Conservation (phyloP, 2,329 filamentous ascomycete genomes). For the Alternaria infectoria region DNA sequence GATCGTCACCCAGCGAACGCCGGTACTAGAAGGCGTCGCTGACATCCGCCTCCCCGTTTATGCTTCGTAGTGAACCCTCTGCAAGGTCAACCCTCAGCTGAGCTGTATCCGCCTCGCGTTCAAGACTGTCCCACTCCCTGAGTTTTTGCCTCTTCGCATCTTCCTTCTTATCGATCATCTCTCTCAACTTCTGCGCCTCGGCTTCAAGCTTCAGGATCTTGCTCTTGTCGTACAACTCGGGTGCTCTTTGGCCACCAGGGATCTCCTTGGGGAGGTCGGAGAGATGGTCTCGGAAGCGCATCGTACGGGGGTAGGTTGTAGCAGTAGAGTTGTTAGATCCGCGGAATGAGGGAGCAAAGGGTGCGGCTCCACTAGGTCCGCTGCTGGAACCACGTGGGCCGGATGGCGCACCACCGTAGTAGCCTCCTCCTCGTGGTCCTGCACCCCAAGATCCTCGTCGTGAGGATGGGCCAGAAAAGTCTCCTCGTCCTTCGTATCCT, state of each 20-base stretch:
- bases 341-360: conserved; percentile 48
- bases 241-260: conserved; percentile 53
- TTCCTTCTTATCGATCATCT: conserved; percentile 56
- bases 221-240: conserved; percentile 51
- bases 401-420: conserved; percentile 39
- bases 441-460: conserved; percentile 47
- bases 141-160: conserved; percentile 50
- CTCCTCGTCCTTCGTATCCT: conserved; percentile 44
- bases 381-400: conserved; percentile 41
- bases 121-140: conserved; percentile 55
- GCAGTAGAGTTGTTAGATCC: conserved; percentile 52
- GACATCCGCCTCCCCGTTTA: conserved; percentile 50
- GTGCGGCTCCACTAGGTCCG: conserved; percentile 34
- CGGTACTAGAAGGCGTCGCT: conserved; percentile 46
- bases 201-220: conserved; percentile 55
- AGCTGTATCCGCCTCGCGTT: conserved; percentile 53
- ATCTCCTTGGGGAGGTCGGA: conserved; percentile 53
- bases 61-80: conserved; percentile 52
- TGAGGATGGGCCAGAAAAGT: conserved; percentile 41
- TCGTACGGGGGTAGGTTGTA: conserved; percentile 55
- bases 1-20: neutral
- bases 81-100: conserved; percentile 55
- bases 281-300: conserved; percentile 54
- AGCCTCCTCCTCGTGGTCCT: conserved; percentile 40
- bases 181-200: conserved; percentile 54